These are phyloP conservation scores for Rutstroemia sp. DNA, from an alignment of 2,329 filamentous ascomycete genomes.

Conservation along the genomic window DNA sequence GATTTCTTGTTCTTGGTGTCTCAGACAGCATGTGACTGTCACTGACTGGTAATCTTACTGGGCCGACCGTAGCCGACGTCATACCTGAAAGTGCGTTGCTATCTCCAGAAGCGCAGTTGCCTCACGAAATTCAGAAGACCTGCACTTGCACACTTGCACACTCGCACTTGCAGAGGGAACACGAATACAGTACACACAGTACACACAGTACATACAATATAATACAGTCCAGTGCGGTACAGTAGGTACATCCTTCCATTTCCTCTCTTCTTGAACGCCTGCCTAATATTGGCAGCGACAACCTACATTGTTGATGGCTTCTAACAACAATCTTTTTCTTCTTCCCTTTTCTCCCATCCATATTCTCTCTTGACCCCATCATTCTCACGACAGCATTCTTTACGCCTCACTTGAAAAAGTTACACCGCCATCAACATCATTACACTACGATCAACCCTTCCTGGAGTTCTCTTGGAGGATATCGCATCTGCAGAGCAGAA, in stretches of 20 bases:
- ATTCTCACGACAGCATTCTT: conserved; percentile 4
- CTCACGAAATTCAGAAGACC: no score
- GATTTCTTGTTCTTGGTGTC: no score
- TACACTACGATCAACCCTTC: conserved; percentile 1
- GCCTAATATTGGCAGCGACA: conserved; percentile 7
- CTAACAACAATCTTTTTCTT: not conserved
- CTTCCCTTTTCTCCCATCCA: not conserved
- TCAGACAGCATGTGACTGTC: not conserved
- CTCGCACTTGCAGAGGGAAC: not conserved
- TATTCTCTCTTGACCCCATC: not conserved
- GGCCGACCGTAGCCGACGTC: conserved; percentile 5
- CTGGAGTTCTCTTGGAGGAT: conserved; percentile 2
- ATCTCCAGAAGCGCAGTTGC: no score
- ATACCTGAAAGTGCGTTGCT: not conserved
- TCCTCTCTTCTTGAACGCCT: not conserved
- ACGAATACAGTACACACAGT: not conserved
- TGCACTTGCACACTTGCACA: no score
- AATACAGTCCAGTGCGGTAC: not conserved
- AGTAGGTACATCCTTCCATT: conserved; percentile 7
- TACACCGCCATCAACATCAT: conserved; percentile 4
- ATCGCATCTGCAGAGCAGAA: conserved; percentile 14
- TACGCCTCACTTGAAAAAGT: not conserved
- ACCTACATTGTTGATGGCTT: conserved; percentile 5
- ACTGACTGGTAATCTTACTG: not conserved
- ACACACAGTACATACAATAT: not conserved